Base-by-base conservation (phyloP, 116 monocot species). In the Phalaenopsis hybrid region DNA sequence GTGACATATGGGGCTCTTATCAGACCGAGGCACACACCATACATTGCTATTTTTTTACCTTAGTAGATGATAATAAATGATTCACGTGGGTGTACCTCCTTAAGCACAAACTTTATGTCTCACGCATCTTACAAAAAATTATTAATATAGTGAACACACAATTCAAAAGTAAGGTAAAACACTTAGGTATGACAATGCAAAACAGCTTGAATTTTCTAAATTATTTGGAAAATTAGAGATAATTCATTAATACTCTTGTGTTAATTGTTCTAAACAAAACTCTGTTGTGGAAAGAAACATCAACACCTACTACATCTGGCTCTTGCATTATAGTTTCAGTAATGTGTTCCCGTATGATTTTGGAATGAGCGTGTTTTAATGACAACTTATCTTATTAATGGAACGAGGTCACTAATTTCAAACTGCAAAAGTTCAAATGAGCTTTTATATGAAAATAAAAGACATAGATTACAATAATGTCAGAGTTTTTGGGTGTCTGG, bases 1-100 rank as follows among this genome's bases (percentile, higher is more conserved):
- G 59, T 80, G 81, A 81, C 77, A 57, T 81, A 49, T 85, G 77
- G 85, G 81, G 85, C 20, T 37, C 80, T 8, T 81, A 69, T 78
- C 7, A 8, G 12, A 15, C 13, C 33, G n/a, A 28, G 12, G 3
- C 76, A 70, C 5, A 31, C 12, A 17, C 55, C 8, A 77, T 76
- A 6, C 2, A 43, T 43, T 0, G n/a, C 44, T 86, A 55, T 83
- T 83, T n/a, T 69, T 51, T 83, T 4, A 86, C 77, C 2, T 37
- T 83, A 70, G 77, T 86, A 50, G 77, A 86, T 86, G 77, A 86
- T 69, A 52, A 13, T 21, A 44, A 49, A 57, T 25, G 21, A 21
- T 15, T 33, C 3, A 81, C 55, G 23, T 86, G 80, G 86, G 11
- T 78, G 16, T 81, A 76, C 78, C 16, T 86, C 0, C 34, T 77